phyloP scores from a whole-genome alignment of 2,329 filamentous ascomycete genomes.

The Pseudogymnoascus sp. region DNA sequence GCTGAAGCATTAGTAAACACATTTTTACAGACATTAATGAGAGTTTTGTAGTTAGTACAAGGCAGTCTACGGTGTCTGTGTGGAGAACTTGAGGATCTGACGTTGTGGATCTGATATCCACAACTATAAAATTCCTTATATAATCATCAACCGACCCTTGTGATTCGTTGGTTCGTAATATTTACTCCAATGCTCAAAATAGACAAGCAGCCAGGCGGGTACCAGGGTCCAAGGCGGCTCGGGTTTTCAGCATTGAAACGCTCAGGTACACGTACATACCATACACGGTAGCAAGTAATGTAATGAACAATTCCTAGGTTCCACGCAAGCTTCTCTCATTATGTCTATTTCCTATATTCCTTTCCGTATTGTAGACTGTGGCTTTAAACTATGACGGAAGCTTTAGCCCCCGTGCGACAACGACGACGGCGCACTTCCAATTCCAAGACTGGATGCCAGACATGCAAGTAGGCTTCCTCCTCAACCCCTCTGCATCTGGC shows the following conservation, averaged over 20 bases:
- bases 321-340: neutral
- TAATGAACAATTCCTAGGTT: neutral
- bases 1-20: neutral
- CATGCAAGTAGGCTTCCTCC: conserved; percentile 20
- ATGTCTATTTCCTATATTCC: neutral
- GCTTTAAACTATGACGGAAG: neutral
- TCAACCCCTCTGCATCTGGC: neutral
- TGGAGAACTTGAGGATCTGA: neutral
- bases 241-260: neutral
- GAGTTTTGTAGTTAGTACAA: neutral
- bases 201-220: neutral
- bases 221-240: neutral
- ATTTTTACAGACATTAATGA: neutral
- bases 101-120: neutral
- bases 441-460: conserved; percentile 19
- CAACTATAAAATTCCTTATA: neutral
- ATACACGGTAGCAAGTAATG: neutral
- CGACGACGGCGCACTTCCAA: neutral
- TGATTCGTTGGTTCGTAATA: neutral
- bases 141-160: neutral
- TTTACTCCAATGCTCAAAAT: neutral
- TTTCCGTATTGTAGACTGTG: neutral
- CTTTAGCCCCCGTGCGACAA: neutral
- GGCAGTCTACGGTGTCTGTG: neutral
- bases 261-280: neutral